These are phyloP conservation scores for Paramecium octaurelia DNA, from an alignment of 73 alveolate species.

Conservation along the genomic window DNA sequence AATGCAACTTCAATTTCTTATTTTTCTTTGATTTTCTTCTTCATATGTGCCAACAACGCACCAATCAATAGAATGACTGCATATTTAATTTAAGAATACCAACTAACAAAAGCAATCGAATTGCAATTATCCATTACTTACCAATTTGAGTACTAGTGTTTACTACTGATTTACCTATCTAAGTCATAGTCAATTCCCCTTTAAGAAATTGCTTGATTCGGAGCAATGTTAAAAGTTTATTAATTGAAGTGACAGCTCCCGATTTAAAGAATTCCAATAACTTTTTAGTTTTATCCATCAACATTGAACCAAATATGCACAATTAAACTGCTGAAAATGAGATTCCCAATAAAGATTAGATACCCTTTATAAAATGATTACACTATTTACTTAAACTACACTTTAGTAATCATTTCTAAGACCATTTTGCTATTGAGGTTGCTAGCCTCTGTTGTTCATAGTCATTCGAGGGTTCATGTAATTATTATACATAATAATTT, in stretches of 20 bases:
- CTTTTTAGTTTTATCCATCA: background rate
- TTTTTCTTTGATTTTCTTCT: background rate
- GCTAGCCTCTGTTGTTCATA: background rate
- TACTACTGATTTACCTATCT: constrained; percentile 14
- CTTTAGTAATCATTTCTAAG: constrained; percentile 1
- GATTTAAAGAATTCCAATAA: background rate
- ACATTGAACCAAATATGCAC: background rate
- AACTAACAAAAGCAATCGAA: background rate
- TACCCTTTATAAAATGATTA: background rate
- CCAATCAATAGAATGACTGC: background rate
- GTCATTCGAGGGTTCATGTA: background rate
- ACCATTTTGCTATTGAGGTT: background rate
- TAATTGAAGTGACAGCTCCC: background rate
- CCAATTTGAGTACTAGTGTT: background rate
- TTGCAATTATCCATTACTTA: background rate
- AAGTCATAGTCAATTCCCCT: background rate
- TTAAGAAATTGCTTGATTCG: background rate
- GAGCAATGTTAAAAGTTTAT: background rate
- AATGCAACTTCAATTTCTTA: background rate
- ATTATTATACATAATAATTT: background rate
- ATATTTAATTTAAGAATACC: background rate
- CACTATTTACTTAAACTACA: background rate
- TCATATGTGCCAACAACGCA: constrained; percentile 22
- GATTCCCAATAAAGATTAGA: background rate
- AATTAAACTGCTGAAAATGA: background rate